Conservation (phyloP, 371 early-diverging fungal genomes). For the Dichotomocladium elegans region DNA sequence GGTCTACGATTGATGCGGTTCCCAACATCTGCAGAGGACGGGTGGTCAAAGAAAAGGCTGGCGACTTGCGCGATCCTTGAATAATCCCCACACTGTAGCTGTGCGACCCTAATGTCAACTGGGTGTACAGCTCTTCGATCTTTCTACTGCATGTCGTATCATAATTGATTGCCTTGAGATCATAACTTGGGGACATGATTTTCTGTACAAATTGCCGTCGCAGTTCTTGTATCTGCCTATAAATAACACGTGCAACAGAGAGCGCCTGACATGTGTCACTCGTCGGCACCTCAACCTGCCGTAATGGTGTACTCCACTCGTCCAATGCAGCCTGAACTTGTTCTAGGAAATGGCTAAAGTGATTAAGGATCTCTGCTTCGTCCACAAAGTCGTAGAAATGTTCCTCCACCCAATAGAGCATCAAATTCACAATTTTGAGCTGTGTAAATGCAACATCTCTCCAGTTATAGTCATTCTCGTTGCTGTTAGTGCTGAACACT, state of each 20-base stretch:
- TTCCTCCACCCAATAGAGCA: constrained; percentile 63
- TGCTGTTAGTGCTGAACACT: constrained; percentile 1
- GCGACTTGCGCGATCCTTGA: constrained; percentile 10
- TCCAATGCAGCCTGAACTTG: constrained; percentile 20
- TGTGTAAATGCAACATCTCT: constrained; percentile 36
- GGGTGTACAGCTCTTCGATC: constrained; percentile 27
- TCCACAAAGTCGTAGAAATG: constrained; percentile 70
- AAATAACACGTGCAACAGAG: constrained; percentile 5
- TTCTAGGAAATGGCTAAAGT: constrained; percentile 18
- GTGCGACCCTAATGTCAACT: constrained; percentile 20
- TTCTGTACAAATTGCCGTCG: constrained; percentile 20
- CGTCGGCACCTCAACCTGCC: not conserved
- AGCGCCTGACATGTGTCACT: constrained; percentile 1
- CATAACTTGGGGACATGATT: constrained; percentile 33
- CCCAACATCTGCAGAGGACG: constrained; percentile 10
- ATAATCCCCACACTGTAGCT: constrained; percentile 15
- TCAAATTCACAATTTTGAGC: constrained; percentile 46
- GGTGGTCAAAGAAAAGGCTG: constrained; percentile 18
- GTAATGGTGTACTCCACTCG: constrained; percentile 24
- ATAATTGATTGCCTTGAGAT: constrained; percentile 28
- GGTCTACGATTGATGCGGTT: constrained; percentile 17
- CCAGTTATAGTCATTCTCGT: constrained; percentile 27
- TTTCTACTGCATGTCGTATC: constrained; percentile 19
- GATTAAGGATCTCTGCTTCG: constrained; percentile 37
- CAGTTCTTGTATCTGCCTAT: constrained; percentile 17